Evolutionary conservation across 768 basidiomycete genomes (phyloP).

Genomic region (Astraeus odoratus): DNA sequence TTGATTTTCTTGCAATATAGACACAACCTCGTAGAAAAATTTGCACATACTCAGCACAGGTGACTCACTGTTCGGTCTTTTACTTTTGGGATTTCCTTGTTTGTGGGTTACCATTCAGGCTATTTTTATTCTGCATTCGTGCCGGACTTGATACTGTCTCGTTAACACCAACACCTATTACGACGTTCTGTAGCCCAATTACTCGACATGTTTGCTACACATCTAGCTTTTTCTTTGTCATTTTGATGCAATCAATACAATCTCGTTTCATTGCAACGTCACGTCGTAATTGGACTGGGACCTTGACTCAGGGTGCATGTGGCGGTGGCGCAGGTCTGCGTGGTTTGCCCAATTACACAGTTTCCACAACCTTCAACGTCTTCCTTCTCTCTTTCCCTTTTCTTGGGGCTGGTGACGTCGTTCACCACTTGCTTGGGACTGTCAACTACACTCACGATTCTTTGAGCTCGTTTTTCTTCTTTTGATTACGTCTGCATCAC

Average conservation of each 20-base stretch:
- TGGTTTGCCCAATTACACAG: neutral
- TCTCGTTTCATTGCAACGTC: neutral
- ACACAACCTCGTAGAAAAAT: too few species aligned
- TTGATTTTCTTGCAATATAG: too few species aligned
- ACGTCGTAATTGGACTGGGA: too few species aligned
- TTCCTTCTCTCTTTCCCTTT: neutral
- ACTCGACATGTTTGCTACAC: constrained; percentile 4
- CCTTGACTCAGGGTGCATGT: too few species aligned
- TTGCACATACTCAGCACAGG: too few species aligned
- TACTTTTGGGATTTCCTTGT: too few species aligned
- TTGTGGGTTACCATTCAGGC: constrained; percentile 20
- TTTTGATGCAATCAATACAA: neutral
- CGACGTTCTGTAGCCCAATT: constrained; percentile 27
- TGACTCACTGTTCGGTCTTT: too few species aligned
- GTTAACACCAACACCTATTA: constrained; percentile 15
- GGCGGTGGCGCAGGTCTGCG: constrained; percentile 18
- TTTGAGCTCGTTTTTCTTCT: too few species aligned
- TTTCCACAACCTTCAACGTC: constrained; percentile 5
- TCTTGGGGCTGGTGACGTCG: constrained; percentile 1
- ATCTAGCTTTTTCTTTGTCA: neutral
- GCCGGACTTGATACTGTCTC: constrained; percentile 12
- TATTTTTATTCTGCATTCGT: constrained; percentile 7
- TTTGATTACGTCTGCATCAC: too few species aligned
- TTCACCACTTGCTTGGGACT: neutral
- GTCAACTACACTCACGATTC: too few species aligned